Base-by-base conservation (phyloP, 2,329 filamentous ascomycete genomes). In the Pseudohalonectria lignicola region DNA sequence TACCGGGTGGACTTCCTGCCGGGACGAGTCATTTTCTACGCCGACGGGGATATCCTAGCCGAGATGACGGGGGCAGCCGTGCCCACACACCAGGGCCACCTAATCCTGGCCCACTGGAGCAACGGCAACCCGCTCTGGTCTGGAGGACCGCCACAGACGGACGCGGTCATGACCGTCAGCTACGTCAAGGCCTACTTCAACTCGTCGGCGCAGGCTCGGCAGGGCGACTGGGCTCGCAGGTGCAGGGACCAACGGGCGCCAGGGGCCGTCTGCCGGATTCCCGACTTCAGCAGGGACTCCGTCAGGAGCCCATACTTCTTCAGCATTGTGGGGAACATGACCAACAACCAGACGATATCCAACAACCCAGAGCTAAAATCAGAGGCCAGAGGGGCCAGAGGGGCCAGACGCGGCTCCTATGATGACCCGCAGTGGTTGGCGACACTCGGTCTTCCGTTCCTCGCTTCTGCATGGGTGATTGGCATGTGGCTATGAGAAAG, bases 141-240 rank as follows among this genome's bases (percentile, higher is more conserved):
- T 30, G 76, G 67, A 11, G 84, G 83, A 0, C 84, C 84, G 3
- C 83, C 84, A 1, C 46, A 47, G 0, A 44, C 63, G 25, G 78
- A 87, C 48, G 74, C 82, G 0, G 59, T 69, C 15, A 64, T 85
- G 48, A 73, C 68, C 6, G 66, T 88, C 18, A 71, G 67, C 28
- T 86, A 86, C 50, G 69, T 86, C 41, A 86, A 84, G 54, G 79
- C 78, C 0, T 90, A 88, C 56, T 90, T 87, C 63, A 88, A 88
- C 62, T 79, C 79, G 13, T 78, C 79, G 3, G 47, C 63, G 16
- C 44, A 49, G 2, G 44, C 51, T 39, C 53, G 67, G 13, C 53
- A 61, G 34, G 46, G 45, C 12, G 65, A 67, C 41, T 64, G 59
- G 47, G 41, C 38, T 4, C 41, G 36, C 8, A 57, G 69, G 34